A percentile compares a stretch with the other conserved stretches of the same genome.
Conservation (phyloP, 2,329 filamentous ascomycete genomes). For the Hypoxylon sp. region DNA sequence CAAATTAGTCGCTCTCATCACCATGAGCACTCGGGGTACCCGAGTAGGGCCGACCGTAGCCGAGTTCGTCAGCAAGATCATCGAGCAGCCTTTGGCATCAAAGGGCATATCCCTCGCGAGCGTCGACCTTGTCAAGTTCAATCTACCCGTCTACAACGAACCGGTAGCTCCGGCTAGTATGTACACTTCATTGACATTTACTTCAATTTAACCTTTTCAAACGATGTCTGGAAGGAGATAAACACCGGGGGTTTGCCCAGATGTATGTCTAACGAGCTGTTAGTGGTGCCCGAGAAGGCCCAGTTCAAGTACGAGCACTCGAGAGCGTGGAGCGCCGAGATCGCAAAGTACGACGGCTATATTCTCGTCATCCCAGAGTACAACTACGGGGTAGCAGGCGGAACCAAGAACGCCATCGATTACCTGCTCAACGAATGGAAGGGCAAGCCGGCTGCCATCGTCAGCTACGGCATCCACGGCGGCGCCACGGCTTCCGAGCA, state of each 20-base stretch:
- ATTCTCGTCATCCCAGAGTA: constrained; percentile 67
- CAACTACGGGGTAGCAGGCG: constrained; percentile 66
- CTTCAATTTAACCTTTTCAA: not conserved
- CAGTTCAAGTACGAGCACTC: constrained; percentile 58
- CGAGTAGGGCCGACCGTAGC: constrained; percentile 54
- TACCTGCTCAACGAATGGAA: constrained; percentile 70
- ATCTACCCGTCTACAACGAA: constrained; percentile 62
- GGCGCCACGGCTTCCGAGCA: constrained; percentile 53
- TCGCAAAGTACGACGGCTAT: constrained; percentile 60
- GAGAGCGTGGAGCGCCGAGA: constrained; percentile 59
- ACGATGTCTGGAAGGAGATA: not conserved
- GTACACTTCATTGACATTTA: not conserved
- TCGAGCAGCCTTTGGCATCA: constrained; percentile 44
- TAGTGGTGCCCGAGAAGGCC: constrained; percentile 52
- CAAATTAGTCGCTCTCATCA: constrained; percentile 55
- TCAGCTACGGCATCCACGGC: constrained; percentile 66
- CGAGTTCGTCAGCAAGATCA: constrained; percentile 49
- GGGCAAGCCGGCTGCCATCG: constrained; percentile 65
- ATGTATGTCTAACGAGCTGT: constrained; percentile 43
- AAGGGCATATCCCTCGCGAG: constrained; percentile 44
- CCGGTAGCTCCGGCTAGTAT: constrained; percentile 47
- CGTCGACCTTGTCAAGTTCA: constrained; percentile 56
- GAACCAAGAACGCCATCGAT: constrained; percentile 72
- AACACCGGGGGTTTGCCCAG: not conserved
- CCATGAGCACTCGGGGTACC: constrained; percentile 52